A percentile compares a stretch with the other conserved stretches of the same genome.
These are phyloP conservation scores for Boletus subparvulus DNA, from an alignment of 768 basidiomycete genomes.

Conservation along the genomic window DNA sequence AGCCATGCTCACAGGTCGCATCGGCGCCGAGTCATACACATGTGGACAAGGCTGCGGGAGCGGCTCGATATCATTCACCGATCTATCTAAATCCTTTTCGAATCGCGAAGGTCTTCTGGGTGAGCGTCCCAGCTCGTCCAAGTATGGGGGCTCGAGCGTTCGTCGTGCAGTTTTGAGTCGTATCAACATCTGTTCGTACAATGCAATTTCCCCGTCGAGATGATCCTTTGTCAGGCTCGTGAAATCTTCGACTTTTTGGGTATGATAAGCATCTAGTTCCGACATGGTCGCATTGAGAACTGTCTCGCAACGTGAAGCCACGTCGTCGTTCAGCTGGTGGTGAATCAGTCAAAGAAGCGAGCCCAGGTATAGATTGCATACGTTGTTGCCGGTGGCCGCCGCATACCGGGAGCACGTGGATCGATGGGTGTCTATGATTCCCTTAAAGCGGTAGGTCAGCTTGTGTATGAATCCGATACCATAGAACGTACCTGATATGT, in stretches of 20 bases:
- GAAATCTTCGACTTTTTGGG: slow-evolving; percentile 73
- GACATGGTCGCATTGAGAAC: slow-evolving; percentile 87
- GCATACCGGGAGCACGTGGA: slow-evolving; percentile 67
- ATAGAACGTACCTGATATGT: slow-evolving; percentile 57
- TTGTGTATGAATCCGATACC: neutral
- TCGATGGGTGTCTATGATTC: slow-evolving; percentile 71
- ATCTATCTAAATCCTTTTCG: slow-evolving; percentile 67
- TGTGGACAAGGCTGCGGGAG: slow-evolving; percentile 79
- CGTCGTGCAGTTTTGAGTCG: slow-evolving; percentile 58
- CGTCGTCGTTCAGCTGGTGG: slow-evolving; percentile 58
- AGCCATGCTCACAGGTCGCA: slow-evolving; percentile 72
- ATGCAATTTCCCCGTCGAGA: slow-evolving; percentile 74
- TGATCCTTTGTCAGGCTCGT: slow-evolving; percentile 57
- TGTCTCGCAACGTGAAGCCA: slow-evolving; percentile 78
- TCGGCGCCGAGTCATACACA: slow-evolving; percentile 72
- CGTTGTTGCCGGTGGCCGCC: slow-evolving; percentile 43
- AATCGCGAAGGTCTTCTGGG: slow-evolving; percentile 70
- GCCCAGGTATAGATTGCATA: slow-evolving; percentile 7
- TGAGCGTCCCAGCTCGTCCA: slow-evolving; percentile 45
- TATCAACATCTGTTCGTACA: slow-evolving; percentile 68
- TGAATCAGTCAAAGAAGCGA: slow-evolving; percentile 2
- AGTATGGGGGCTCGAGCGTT: slow-evolving; percentile 50
- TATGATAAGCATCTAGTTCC: slow-evolving; percentile 80
- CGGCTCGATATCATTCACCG: slow-evolving; percentile 41
- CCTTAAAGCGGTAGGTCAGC: slow-evolving; percentile 37